Evolutionary conservation across 169 alveolate genomes (phyloP).

Genomic region (Babesia caballi): DNA sequence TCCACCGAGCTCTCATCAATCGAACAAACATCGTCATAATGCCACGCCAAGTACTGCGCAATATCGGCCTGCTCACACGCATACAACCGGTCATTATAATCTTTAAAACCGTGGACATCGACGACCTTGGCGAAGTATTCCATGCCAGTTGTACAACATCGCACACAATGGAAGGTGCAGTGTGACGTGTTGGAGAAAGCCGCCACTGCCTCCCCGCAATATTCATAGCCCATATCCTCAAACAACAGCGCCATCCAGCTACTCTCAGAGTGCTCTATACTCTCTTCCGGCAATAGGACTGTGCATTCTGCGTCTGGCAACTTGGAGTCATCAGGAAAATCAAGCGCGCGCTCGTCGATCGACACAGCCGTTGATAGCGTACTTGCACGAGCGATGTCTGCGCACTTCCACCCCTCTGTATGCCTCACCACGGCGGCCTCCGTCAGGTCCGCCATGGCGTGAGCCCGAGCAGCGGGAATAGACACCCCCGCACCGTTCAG

Average conservation of each 20-base stretch:
- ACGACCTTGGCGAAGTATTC: slow-evolving; percentile 32
- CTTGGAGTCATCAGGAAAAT: not conserved
- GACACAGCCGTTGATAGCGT: not conserved
- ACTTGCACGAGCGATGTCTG: not conserved
- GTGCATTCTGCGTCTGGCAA: not conserved
- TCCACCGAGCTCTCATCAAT: too few relatives aligned
- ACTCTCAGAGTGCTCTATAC: not conserved
- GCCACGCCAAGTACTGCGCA: not conserved
- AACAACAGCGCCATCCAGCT: not conserved
- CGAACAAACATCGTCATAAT: too few relatives aligned
- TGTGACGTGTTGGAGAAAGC: not conserved
- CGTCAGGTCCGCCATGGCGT: not conserved
- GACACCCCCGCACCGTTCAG: too few relatives aligned
- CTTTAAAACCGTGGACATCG: not conserved
- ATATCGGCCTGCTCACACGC: not conserved
- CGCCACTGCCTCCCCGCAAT: not conserved
- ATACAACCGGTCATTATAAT: not conserved
- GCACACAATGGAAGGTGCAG: not conserved
- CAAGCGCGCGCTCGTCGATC: not conserved
- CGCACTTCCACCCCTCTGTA: too few relatives aligned
- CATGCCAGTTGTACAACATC: not conserved
- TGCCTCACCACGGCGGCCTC: not conserved
- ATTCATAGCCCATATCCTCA: not conserved
- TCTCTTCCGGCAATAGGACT: not conserved
- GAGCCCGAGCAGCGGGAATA: too few relatives aligned